Evolutionary conservation across 1,139 yeast species (phyloP).

Genomic region (Debaryomycetaceae sp.): DNA sequence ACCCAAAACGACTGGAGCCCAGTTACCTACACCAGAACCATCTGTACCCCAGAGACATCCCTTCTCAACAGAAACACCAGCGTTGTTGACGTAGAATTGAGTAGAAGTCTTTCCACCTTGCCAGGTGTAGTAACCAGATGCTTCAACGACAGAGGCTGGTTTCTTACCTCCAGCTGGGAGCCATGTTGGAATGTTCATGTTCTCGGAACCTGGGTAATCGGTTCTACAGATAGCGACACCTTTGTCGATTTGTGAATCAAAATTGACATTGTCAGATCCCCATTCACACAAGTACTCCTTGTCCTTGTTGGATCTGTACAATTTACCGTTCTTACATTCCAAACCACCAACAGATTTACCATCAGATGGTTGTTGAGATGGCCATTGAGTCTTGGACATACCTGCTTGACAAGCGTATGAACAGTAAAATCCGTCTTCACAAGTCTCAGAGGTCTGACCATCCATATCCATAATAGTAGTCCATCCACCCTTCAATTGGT

Average conservation of each 20-base stretch:
- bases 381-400: conserved; percentile 98
- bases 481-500: conserved; percentile 75
- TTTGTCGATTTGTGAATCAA: conserved; percentile 59
- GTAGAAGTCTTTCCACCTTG: conserved; percentile 79
- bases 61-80: conserved; percentile 83
- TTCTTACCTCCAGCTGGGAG: conserved; percentile 64
- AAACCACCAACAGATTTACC: conserved; percentile 94
- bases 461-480: conserved; percentile 67
- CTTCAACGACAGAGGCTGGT: conserved; percentile 77
- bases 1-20: conserved; percentile 97
- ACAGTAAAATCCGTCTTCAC: conserved; percentile 89
- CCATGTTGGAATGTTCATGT: conserved; percentile 91
- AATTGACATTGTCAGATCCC: conserved; percentile 71
- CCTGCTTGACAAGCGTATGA: conserved; percentile 96
- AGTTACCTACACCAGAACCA: conserved; percentile 87
- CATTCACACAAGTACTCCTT: conserved; percentile 72
- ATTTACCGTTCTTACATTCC: conserved; percentile 70
- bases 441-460: conserved; percentile 60
- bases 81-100: conserved; percentile 95
- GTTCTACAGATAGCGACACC: conserved; percentile 91
- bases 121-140: conserved; percentile 77
- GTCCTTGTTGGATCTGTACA: conserved; percentile 71
- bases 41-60: conserved; percentile 92
- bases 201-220: conserved; percentile 98
- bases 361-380: conserved; percentile 71